Evolutionary conservation across 129 eudicot genomes (phyloP), one percentile per base, ranked within the genome.

Genomic region (Arctium lappa): DNA sequence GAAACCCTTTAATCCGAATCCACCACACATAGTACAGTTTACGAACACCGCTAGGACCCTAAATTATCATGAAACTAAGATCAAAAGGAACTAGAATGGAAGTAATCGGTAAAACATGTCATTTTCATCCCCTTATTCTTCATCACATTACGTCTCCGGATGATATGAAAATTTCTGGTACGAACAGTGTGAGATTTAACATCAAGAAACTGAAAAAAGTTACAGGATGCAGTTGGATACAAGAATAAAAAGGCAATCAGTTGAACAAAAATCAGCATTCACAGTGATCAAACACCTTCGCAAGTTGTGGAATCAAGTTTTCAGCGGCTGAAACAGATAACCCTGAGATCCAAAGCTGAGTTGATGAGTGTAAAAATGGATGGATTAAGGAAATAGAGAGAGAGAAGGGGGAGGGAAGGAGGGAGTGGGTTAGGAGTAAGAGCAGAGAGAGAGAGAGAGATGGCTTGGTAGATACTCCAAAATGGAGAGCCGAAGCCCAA

Each of bases 271-370:
- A 53, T 73, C 73, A 42, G 68, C 75, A 22, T 74, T 63, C 46
- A 74, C 80, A 74, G 72, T 82, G 85, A 82, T 82, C 80, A 63
- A 74, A 75, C 30, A 82, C 85, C 80, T 82, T 74, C 42, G 53
- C 73, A 66, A 40, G 22, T 46, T 40, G 68, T 79, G 44, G 82
- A 38, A 78, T 78, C 56, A 56, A 32, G 46, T 11, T 46, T 33
- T 37, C 31, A 65, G 40, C 73, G 50, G 36, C 77, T 44, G 36
- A 60, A 73, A 72, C 31, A 81, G 84, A 81, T 53, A 50, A 74
- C 38, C 74, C 80, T 75, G 86, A 83, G 86, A 83, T 83, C 86
- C 81, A 83, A 76, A 76, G 30, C 56, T 40, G 71, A 83, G 77
- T 39, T 31, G 79, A 74, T 62, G 82, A 79, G 40, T 40, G 82